Conservation (phyloP, 2,329 filamentous ascomycete genomes). For the Purpureocillium lavendulum region DNA sequence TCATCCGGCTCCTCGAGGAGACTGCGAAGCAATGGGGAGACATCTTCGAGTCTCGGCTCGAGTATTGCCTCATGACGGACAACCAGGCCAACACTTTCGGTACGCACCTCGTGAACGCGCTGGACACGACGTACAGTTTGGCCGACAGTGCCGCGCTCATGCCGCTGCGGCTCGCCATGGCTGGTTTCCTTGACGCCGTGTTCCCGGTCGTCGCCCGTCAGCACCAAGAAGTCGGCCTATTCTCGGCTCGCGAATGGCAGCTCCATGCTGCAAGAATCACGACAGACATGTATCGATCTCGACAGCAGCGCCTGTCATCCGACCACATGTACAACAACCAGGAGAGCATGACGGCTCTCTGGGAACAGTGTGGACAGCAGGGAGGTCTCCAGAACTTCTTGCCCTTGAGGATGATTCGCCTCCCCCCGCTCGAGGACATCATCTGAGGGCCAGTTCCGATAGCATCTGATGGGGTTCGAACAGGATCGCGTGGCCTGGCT, state of each 20-base stretch:
- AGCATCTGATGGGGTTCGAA: too few relatives aligned
- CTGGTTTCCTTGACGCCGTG: constrained; percentile 17
- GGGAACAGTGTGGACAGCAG: too few relatives aligned
- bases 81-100: too few relatives aligned
- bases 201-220: constrained; percentile 16
- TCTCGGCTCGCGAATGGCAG: constrained; percentile 16
- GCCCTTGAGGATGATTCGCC: too few relatives aligned
- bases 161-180: constrained; percentile 22
- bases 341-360: too few relatives aligned
- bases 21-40: constrained; percentile 14
- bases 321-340: too few relatives aligned
- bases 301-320: too few relatives aligned
- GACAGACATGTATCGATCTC: constrained; percentile 7
- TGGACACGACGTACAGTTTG: constrained; percentile 19
- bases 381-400: too few relatives aligned
- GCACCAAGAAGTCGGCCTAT: constrained; percentile 12
- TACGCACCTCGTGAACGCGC: constrained; percentile 16
- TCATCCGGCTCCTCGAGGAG: constrained; percentile 18
- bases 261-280: constrained; percentile 14
- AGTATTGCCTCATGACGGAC: constrained; percentile 1
- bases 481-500: too few relatives aligned
- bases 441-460: too few relatives aligned
- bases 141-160: constrained; percentile 15
- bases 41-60: constrained; percentile 10
- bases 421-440: too few relatives aligned